Conservation (phyloP, 164 flowering plant species). For the Cinnamomum chago region DNA sequence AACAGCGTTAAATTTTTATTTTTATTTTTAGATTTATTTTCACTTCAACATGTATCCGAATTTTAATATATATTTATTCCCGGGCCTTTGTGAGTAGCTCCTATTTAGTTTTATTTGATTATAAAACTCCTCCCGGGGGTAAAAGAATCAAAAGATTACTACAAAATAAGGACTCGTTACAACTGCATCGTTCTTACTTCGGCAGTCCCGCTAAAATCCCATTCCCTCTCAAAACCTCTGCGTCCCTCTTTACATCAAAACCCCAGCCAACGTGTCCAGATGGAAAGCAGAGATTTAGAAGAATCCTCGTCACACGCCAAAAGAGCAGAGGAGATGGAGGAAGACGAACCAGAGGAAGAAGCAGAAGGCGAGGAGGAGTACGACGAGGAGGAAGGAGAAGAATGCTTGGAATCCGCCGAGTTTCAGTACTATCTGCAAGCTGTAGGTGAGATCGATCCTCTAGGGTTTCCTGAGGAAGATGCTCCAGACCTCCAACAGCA, state of each 20-base stretch:
- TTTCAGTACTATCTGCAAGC: slow-evolving; percentile 35
- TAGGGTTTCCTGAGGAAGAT: slow-evolving; percentile 46
- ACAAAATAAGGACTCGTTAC: too few relatives aligned
- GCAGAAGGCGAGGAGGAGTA: slow-evolving; percentile 24
- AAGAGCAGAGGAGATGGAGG: slow-evolving; percentile 1
- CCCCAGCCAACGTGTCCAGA: not conserved
- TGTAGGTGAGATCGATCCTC: slow-evolving; percentile 47
- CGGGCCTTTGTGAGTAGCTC: too few relatives aligned
- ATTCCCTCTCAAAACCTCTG: too few relatives aligned
- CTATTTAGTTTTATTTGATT: too few relatives aligned
- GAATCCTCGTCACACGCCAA: not conserved
- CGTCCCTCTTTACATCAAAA: not conserved
- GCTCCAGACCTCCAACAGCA: slow-evolving; percentile 37
- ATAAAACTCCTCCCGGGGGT: too few relatives aligned
- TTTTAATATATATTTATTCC: too few relatives aligned
- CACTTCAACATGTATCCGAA: too few relatives aligned
- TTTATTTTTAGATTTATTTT: too few relatives aligned
- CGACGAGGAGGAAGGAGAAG: slow-evolving; percentile 29
- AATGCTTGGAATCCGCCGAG: slow-evolving; percentile 34
- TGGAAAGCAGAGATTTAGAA: not conserved
- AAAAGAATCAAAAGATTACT: too few relatives aligned
- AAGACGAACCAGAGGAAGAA: not conserved
- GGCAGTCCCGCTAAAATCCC: too few relatives aligned
- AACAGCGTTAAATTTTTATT: too few relatives aligned
- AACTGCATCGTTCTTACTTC: too few relatives aligned